phyloP scores from a whole-genome alignment of 352 stramenopile species.

The Globisporangium polare region DNA sequence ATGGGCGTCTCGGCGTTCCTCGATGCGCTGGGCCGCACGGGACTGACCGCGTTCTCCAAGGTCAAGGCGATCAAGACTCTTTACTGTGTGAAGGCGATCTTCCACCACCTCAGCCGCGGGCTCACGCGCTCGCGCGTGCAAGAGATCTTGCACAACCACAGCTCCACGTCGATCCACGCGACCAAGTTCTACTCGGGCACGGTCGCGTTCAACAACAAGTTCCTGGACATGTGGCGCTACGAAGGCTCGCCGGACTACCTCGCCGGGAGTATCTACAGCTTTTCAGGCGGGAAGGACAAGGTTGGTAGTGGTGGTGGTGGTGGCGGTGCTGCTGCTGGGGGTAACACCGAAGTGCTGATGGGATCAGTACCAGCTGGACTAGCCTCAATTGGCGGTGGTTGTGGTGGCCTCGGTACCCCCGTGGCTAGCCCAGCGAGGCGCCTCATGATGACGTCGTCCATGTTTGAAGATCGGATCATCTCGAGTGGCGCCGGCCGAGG shows the following conservation, averaged over 20 bases:
- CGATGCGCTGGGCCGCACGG: slow-evolving; percentile 50
- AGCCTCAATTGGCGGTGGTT: not conserved
- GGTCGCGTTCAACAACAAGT: slow-evolving; percentile 76
- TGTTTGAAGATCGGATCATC: slow-evolving; percentile 46
- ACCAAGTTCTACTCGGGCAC: slow-evolving; percentile 70
- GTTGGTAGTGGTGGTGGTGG: slow-evolving; percentile 4
- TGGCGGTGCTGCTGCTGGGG: not conserved
- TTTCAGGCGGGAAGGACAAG: slow-evolving; percentile 14
- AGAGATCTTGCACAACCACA: slow-evolving; percentile 66
- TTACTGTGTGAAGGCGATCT: slow-evolving; percentile 70
- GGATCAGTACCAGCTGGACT: not conserved
- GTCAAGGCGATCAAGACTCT: slow-evolving; percentile 39
- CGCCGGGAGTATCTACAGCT: slow-evolving; percentile 32
- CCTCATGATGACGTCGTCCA: slow-evolving; percentile 22
- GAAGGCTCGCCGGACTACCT: slow-evolving; percentile 78
- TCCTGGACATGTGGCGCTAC: slow-evolving; percentile 78
- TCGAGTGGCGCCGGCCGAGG: slow-evolving; percentile 38
- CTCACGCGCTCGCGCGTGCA: slow-evolving; percentile 58
- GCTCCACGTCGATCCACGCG: slow-evolving; percentile 57
- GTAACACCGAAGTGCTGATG: not conserved
- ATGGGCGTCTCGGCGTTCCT: slow-evolving; percentile 75
- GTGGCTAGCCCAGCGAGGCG: slow-evolving; percentile 11
- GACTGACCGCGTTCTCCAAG: slow-evolving; percentile 50
- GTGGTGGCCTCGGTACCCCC: slow-evolving; percentile 2
- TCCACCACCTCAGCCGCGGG: slow-evolving; percentile 69